Evolutionary conservation across 495 filamentous ascomycete species (phyloP).

Genomic region (Podospora comata): DNA sequence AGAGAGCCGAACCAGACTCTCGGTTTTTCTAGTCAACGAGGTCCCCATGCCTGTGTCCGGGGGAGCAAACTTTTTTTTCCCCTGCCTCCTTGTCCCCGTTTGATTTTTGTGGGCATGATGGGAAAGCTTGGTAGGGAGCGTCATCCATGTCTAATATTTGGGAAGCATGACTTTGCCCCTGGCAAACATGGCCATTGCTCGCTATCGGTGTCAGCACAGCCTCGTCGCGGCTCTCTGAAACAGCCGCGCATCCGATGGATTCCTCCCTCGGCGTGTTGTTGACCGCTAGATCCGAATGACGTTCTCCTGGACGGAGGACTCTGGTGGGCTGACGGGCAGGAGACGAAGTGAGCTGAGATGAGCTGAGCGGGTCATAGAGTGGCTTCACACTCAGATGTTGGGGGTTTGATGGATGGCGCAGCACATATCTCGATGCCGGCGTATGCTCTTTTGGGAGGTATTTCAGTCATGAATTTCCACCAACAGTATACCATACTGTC

Average conservation of each 20-base stretch:
- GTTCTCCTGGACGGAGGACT: not conserved
- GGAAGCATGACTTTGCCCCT: not conserved
- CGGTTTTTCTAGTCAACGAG: conserved; percentile 2
- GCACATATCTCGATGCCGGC: not conserved
- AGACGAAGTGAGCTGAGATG: not conserved
- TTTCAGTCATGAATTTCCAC: not conserved
- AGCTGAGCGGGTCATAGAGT: not conserved
- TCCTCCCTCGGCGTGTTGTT: not conserved
- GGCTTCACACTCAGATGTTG: not conserved
- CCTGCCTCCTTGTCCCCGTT: not conserved
- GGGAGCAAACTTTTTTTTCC: not conserved
- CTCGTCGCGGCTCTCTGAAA: conserved; percentile 4
- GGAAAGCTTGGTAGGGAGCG: not conserved
- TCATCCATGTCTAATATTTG: not conserved
- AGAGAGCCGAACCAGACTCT: not conserved
- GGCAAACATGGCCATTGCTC: not conserved
- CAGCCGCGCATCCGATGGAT: not conserved
- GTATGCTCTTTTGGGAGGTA: not conserved
- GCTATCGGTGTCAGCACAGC: not conserved
- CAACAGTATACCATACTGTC: not conserved
- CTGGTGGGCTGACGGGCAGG: not conserved
- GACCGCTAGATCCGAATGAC: conserved; percentile 5
- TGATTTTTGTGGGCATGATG: not conserved
- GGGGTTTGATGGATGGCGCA: not conserved
- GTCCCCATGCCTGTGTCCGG: not conserved